Percentiles rank a stretch among this genome's conserved stretches.
These are phyloP conservation scores for Jasminum sambac DNA, from an alignment of 257 asterid genomes.

Conservation along the genomic window DNA sequence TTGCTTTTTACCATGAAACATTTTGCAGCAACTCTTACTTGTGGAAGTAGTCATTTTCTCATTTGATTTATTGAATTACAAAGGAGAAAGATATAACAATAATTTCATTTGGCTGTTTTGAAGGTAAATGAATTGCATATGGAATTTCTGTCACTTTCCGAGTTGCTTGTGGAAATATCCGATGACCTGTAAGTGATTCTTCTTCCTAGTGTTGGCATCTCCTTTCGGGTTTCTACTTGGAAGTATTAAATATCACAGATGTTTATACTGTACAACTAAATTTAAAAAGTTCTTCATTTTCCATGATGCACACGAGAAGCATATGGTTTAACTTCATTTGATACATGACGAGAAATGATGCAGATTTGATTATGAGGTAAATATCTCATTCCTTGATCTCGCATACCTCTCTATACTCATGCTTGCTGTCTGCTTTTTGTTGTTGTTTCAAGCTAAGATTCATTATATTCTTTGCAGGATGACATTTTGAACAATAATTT, in stretches of 20 bases:
- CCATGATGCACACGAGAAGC: conserved; percentile 42
- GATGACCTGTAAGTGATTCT: conserved; percentile 81
- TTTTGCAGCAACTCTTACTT: conserved; percentile 10
- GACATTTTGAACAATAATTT: conserved; percentile 76
- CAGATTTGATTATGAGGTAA: conserved; percentile 96
- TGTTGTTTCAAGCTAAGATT: conserved; percentile 10
- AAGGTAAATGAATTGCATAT: conserved; percentile 89
- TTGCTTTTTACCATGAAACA: background rate
- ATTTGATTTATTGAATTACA: background rate
- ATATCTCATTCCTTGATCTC: conserved; percentile 21
- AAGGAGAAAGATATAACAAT: background rate
- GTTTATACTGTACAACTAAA: background rate
- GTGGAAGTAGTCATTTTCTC: conserved; percentile 1
- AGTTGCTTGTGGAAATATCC: conserved; percentile 87
- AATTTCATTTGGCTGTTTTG: conserved; percentile 47
- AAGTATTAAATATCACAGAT: background rate
- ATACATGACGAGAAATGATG: conserved; percentile 33
- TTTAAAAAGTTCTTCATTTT: conserved; percentile 17
- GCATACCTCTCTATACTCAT: background rate
- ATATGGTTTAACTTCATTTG: conserved; percentile 27
- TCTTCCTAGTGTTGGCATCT: conserved; percentile 14
- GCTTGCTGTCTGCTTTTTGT: background rate
- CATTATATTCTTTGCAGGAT: conserved; percentile 41
- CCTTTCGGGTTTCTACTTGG: background rate
- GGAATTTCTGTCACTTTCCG: conserved; percentile 87